phyloP scores from a whole-genome alignment of 805 yeast genomes.

The Maudiozyma pseudohumilis region DNA sequence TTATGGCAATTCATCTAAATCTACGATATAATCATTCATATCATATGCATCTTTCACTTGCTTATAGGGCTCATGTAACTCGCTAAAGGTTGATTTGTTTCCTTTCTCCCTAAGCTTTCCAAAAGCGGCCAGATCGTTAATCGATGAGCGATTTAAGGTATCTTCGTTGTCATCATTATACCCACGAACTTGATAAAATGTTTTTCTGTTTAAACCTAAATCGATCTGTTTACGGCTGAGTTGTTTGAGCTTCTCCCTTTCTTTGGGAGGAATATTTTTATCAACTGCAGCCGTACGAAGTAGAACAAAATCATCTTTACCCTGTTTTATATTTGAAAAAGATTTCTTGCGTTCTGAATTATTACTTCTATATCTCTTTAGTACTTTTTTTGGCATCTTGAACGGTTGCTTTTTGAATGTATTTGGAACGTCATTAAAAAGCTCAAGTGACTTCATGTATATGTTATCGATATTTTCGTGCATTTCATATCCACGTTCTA shows the following conservation, averaged over 20 bases:
- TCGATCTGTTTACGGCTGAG: slow-evolving; percentile 8
- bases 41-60: slow-evolving; percentile 5
- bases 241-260: slow-evolving; percentile 9
- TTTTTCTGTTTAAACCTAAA: slow-evolving; percentile 10
- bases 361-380: slow-evolving; percentile 15
- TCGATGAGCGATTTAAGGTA: no score
- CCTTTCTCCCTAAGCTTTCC: no score
- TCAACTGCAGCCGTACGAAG: slow-evolving; percentile 14
- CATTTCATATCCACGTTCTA: slow-evolving; percentile 24
- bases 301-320: slow-evolving; percentile 10
- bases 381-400: slow-evolving; percentile 17
- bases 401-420: slow-evolving; percentile 15
- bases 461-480: slow-evolving; percentile 24
- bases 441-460: slow-evolving; percentile 25
- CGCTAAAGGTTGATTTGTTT: neutral
- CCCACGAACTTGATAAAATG: slow-evolving; percentile 16
- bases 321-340: neutral
- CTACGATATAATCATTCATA: slow-evolving; percentile 13
- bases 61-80: neutral
- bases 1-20: neutral
- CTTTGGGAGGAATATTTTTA: slow-evolving; percentile 10
- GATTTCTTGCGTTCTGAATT: slow-evolving; percentile 3
- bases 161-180: slow-evolving; percentile 1
- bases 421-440: slow-evolving; percentile 25
- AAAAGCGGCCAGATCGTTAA: no score